Evolutionary conservation across 1,284 basidiomycete species (phyloP), one percentile per base, ranked within the genome.

Genomic region (Pseudozyma thailandica): DNA sequence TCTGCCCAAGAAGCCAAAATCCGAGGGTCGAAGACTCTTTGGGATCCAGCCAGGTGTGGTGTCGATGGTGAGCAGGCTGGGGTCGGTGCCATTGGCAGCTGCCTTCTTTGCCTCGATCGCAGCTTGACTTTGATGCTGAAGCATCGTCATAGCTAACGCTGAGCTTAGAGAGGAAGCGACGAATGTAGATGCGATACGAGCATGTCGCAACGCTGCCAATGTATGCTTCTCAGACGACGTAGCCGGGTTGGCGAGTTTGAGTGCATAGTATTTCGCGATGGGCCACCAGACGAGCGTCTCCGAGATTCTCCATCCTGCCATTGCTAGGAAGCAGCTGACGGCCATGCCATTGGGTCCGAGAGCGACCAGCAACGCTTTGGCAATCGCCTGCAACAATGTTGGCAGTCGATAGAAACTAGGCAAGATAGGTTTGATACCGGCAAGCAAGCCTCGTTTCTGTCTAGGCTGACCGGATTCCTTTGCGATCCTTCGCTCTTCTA

Each of bases 301-400:
- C 0, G 71, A 74, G 38, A 75, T 52, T 26, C 53, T 49, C 52
- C 62, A 70, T 12, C 68, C 66, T 1, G 72, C 72, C 64, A 76
- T 73, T 12, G 74, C 76, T 6, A 72, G 44, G 25, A 69, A 62
- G 39, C 73, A 76, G 43, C 65, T 56, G 20, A 62, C 47, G 2
- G 74, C 75, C 72, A 76, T 74, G 1, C 76, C 76, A 30, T 60
- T 48, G 3, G 70, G 51, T 3, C 72, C 72, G 6, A 76, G 56
- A 0, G 76, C 66, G 0, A 47, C 56, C 12, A 61, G 20, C 43
- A 70, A 21, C 18, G 74, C 64, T 10, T 53, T 58, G 16, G 50
- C 57, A 15, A 76, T 60, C 4, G 62, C 58, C 15, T 56, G 45
- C 7, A 71, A 28, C 23, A 70, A 21, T 9, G 43, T 45, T 1